These are phyloP conservation scores for Dothidotthia symphoricarpi DNA, from an alignment of 2,329 filamentous ascomycete genomes.

Conservation along the genomic window DNA sequence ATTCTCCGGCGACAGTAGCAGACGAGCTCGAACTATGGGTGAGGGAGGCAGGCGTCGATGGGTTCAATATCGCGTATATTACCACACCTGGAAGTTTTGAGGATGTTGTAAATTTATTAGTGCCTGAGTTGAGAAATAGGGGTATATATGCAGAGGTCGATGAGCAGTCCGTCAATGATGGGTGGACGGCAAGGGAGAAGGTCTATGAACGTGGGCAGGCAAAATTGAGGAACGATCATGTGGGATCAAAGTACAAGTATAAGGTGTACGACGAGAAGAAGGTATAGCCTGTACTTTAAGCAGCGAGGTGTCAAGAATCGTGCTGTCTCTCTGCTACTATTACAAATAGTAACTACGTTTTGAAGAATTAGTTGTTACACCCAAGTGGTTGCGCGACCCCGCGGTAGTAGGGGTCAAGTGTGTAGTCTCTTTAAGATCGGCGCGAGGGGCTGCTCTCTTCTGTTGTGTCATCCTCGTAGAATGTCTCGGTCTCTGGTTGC, in stretches of 20 bases:
- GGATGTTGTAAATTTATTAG: slow-evolving; percentile 38
- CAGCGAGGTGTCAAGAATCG: too few relatives aligned
- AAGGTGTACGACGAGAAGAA: slow-evolving; percentile 55
- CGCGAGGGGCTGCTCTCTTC: too few relatives aligned
- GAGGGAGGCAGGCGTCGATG: slow-evolving; percentile 43
- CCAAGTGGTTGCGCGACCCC: too few relatives aligned
- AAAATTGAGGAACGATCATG: slow-evolving; percentile 58
- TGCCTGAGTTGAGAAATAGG: slow-evolving; percentile 39
- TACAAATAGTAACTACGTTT: too few relatives aligned
- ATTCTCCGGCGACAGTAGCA: slow-evolving; percentile 43
- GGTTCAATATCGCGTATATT: slow-evolving; percentile 43
- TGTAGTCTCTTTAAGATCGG: too few relatives aligned
- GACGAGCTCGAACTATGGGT: slow-evolving; percentile 50
- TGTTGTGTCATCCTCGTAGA: slow-evolving; percentile 3
- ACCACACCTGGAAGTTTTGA: slow-evolving; percentile 46
- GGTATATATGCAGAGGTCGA: slow-evolving; percentile 28
- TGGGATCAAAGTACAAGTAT: slow-evolving; percentile 61
- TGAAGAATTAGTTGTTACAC: too few relatives aligned
- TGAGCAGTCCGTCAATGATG: slow-evolving; percentile 20
- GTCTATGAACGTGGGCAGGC: slow-evolving; percentile 61
- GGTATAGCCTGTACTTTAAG: too few relatives aligned
- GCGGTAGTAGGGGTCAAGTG: too few relatives aligned
- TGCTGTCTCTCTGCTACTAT: too few relatives aligned
- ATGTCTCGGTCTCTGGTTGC: neutral
- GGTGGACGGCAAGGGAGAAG: slow-evolving; percentile 52